A percentile compares a stretch with the other conserved stretches of the same genome.
phyloP scores from a whole-genome alignment of 768 basidiomycete genomes.

The Chlorophyllum brunneum region DNA sequence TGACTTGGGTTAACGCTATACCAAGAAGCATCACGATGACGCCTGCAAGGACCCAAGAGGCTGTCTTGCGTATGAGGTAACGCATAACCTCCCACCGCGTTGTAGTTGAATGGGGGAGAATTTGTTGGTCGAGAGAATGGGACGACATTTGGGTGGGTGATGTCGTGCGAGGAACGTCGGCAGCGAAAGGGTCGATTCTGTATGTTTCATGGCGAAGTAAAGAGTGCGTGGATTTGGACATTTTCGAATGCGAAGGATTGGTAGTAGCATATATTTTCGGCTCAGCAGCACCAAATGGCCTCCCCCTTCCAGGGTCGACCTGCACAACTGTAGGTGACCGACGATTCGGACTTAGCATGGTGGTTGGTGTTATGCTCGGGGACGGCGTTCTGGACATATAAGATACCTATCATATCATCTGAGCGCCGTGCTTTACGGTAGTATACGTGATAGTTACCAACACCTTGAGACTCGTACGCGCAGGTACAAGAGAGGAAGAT shows the following conservation, averaged over 20 bases:
- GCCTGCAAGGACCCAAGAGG: conserved; percentile 10
- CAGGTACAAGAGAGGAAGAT: no score
- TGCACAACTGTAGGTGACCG: neutral
- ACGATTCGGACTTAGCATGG: neutral
- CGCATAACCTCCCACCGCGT: neutral
- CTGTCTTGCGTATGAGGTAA: neutral
- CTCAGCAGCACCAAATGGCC: neutral
- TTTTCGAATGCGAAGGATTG: neutral
- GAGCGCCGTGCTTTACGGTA: no score
- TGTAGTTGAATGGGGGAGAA: neutral
- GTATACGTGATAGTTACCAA: no score
- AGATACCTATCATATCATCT: no score
- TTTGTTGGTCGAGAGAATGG: neutral
- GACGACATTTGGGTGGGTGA: neutral
- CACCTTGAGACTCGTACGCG: no score
- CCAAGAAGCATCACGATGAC: conserved; percentile 14
- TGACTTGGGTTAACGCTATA: conserved; percentile 11
- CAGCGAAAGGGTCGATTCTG: neutral
- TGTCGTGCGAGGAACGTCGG: neutral
- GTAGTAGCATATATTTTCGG: neutral
- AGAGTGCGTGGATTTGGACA: neutral
- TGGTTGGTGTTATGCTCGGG: neutral
- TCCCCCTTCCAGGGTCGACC: neutral
- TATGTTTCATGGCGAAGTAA: neutral
- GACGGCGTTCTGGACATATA: neutral